A percentile compares a stretch with the other conserved stretches of the same genome.
phyloP scores from a whole-genome alignment of 2,329 filamentous ascomycete species.

The Beauveria sp. region DNA sequence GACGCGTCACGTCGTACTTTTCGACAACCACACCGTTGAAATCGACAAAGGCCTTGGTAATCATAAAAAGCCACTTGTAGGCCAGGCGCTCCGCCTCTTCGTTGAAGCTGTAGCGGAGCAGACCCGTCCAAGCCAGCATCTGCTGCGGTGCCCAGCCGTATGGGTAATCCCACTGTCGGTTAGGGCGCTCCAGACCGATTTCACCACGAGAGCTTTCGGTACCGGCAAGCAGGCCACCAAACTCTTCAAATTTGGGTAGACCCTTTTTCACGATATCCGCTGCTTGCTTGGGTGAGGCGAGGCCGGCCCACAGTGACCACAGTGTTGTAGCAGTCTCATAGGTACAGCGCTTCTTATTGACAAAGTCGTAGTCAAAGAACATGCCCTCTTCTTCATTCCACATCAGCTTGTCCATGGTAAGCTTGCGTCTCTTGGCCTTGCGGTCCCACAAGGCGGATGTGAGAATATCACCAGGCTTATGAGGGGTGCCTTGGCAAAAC shows the following conservation, averaged over 20 bases:
- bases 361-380: slow-evolving; percentile 96
- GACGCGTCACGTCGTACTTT: slow-evolving; percentile 93
- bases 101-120: slow-evolving; percentile 84
- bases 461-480: slow-evolving; percentile 62
- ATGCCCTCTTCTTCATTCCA: slow-evolving; percentile 90
- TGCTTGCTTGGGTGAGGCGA: slow-evolving; percentile 81
- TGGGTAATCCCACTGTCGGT: slow-evolving; percentile 96
- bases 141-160: slow-evolving; percentile 99
- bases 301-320: slow-evolving; percentile 95
- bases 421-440: slow-evolving; percentile 74
- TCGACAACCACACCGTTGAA: slow-evolving; percentile 98
- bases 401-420: slow-evolving; percentile 82
- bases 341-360: slow-evolving; percentile 66
- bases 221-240: slow-evolving; percentile 80
- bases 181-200: slow-evolving; percentile 74
- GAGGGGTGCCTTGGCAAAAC: slow-evolving; percentile 61
- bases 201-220: slow-evolving; percentile 81
- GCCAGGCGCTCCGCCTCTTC: slow-evolving; percentile 83
- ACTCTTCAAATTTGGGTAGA: slow-evolving; percentile 79
- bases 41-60: slow-evolving; percentile 95
- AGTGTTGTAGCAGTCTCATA: slow-evolving; percentile 94
- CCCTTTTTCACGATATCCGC: slow-evolving; percentile 71
- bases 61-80: slow-evolving; percentile 98
- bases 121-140: slow-evolving; percentile 92
- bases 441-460: slow-evolving; percentile 87